A percentile compares a stretch with the other conserved stretches of the same genome.
Conservation (phyloP, 163 green algal species). For the Chlamydomonas reinhardtii region DNA sequence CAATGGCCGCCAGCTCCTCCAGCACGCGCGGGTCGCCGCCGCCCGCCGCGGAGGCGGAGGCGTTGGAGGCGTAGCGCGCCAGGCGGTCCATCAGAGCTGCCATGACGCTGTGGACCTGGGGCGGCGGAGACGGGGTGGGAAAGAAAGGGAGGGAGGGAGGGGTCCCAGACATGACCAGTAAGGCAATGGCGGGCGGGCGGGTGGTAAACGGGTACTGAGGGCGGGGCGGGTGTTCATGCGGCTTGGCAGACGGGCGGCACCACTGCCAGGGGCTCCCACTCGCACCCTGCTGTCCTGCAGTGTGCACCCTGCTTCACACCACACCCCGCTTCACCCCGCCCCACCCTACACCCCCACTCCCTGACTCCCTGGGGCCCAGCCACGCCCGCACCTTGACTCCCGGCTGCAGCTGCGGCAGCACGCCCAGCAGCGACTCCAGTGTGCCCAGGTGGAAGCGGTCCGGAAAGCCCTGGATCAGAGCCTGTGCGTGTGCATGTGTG, state of each 20-base stretch:
- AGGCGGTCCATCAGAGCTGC: constrained; percentile 82
- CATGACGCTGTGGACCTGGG: constrained; percentile 65
- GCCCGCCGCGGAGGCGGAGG: constrained; percentile 19
- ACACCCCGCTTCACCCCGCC: no score
- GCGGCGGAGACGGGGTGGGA: background rate
- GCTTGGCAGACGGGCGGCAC: no score
- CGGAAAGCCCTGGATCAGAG: constrained; percentile 81
- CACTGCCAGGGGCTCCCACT: no score
- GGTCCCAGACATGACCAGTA: no score
- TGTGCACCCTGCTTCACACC: no score
- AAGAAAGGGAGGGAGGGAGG: background rate
- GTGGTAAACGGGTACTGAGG: no score
- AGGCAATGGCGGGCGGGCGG: no score
- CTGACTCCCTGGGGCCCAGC: no score
- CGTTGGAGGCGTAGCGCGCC: constrained; percentile 66
- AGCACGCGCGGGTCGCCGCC: constrained; percentile 62
- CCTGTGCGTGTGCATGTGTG: background rate
- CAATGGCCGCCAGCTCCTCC: constrained; percentile 63
- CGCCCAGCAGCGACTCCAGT: constrained; percentile 85
- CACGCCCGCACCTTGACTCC: constrained; percentile 80
- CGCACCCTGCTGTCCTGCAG: no score
- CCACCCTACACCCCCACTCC: no score
- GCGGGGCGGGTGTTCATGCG: no score
- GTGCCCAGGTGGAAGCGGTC: constrained; percentile 97
- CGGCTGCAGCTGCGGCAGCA: constrained; percentile 90